Evolutionary conservation across 148 eudicot species (phyloP).

Genomic region (Rhododendron kiyosumense): DNA sequence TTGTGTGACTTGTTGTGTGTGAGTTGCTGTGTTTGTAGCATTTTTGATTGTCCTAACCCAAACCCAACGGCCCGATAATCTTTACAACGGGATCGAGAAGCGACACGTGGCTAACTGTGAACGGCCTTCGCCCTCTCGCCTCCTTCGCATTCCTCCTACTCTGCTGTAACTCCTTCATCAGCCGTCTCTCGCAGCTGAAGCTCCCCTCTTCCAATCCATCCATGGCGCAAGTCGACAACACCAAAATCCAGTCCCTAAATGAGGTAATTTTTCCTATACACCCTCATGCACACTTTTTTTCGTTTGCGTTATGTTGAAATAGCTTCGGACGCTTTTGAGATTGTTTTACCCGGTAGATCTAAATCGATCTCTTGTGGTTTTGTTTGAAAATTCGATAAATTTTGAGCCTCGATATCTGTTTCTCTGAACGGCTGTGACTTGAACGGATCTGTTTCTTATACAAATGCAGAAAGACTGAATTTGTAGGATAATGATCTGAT

Average conservation of each 20-base stretch:
- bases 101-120: not conserved
- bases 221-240: conserved; percentile 26
- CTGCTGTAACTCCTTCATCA: not conserved
- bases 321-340: not conserved
- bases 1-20: no score
- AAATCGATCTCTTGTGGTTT: not conserved
- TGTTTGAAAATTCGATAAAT: not conserved
- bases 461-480: not conserved
- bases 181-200: conserved; percentile 10
- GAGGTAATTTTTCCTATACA: conserved; percentile 15
- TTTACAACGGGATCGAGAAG: not conserved
- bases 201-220: conserved; percentile 2
- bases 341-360: not conserved
- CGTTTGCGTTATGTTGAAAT: not conserved
- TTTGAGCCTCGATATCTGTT: not conserved
- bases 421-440: not conserved
- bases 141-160: not conserved
- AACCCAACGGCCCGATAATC: not conserved
- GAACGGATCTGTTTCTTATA: not conserved
- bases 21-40: no score
- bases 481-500: not conserved
- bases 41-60: no score
- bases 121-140: not conserved
- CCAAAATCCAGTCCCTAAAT: conserved; percentile 16
- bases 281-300: not conserved